Percentiles rank a stretch among this genome's conserved stretches.
phyloP scores from a whole-genome alignment of 1,284 basidiomycete species.

The Kwoniella shivajii region DNA sequence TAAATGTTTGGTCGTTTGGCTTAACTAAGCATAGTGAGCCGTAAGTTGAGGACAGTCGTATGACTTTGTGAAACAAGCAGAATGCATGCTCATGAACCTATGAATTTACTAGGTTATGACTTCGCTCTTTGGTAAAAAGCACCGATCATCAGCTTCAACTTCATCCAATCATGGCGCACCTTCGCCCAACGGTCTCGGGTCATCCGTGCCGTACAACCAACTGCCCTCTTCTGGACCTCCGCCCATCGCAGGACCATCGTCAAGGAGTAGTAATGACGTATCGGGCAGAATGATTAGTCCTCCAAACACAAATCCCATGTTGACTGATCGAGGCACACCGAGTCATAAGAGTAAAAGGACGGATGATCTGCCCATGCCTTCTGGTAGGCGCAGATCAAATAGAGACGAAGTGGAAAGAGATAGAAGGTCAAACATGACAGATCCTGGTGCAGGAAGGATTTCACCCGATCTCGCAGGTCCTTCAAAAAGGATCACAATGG shows the following conservation, averaged over 20 bases:
- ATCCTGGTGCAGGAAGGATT: slow-evolving; percentile 11
- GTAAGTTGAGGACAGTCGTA: neutral
- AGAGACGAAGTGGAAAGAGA: slow-evolving; percentile 7
- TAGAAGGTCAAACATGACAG: slow-evolving; percentile 20
- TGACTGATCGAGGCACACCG: slow-evolving; percentile 29
- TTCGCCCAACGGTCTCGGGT: slow-evolving; percentile 26
- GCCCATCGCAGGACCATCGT: slow-evolving; percentile 39
- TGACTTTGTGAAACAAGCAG: too few relatives aligned
- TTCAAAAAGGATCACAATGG: slow-evolving; percentile 5
- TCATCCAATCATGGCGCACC: slow-evolving; percentile 16
- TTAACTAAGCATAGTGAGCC: neutral
- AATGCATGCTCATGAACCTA: too few relatives aligned
- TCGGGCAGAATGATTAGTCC: slow-evolving; percentile 25
- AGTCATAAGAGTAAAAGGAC: slow-evolving; percentile 10
- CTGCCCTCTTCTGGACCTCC: slow-evolving; percentile 27
- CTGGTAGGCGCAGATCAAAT: slow-evolving; percentile 12
- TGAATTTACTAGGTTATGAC: slow-evolving; percentile 38
- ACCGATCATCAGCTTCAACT: slow-evolving; percentile 29
- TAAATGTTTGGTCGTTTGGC: too few relatives aligned
- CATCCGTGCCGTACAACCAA: slow-evolving; percentile 39
- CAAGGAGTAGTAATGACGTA: slow-evolving; percentile 5
- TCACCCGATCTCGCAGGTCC: slow-evolving; percentile 10
- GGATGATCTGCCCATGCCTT: slow-evolving; percentile 18
- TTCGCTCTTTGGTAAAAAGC: slow-evolving; percentile 37
- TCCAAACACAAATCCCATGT: slow-evolving; percentile 43